These are phyloP conservation scores for Blastobotrys terrestris DNA, from an alignment of 805 yeast genomes.

Conservation along the genomic window DNA sequence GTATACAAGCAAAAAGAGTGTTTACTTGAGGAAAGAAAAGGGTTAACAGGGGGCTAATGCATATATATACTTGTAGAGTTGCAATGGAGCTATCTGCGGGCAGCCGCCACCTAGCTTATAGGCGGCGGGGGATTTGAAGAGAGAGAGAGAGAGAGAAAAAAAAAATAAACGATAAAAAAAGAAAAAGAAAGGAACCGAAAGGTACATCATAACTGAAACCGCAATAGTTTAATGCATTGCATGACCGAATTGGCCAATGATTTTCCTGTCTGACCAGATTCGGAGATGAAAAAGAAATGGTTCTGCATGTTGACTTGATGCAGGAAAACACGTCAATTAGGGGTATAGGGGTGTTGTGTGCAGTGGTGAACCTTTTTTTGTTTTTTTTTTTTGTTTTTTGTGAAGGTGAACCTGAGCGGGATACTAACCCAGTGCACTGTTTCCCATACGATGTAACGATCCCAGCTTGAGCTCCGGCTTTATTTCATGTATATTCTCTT, in stretches of 20 bases:
- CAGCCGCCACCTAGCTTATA: neutral
- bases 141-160: no score
- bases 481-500: neutral
- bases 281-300: neutral
- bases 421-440: no score
- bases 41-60: neutral
- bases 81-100: neutral
- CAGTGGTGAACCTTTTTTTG: neutral
- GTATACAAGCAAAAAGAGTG: neutral
- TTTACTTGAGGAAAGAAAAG: neutral
- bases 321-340: no score
- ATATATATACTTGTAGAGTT: no score
- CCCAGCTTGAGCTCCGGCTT: no score
- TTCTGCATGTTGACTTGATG: neutral
- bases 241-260: neutral
- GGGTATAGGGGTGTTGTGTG: no score
- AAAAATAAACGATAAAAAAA: no score
- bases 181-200: neutral
- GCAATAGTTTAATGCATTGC: neutral
- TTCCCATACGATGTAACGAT: no score
- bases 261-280: neutral
- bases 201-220: neutral
- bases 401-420: no score
- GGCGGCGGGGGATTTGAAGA: no score
- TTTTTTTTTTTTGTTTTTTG: neutral